Conservation (phyloP, 2,329 filamentous ascomycete species). For the Epicoccum sorghinum region DNA sequence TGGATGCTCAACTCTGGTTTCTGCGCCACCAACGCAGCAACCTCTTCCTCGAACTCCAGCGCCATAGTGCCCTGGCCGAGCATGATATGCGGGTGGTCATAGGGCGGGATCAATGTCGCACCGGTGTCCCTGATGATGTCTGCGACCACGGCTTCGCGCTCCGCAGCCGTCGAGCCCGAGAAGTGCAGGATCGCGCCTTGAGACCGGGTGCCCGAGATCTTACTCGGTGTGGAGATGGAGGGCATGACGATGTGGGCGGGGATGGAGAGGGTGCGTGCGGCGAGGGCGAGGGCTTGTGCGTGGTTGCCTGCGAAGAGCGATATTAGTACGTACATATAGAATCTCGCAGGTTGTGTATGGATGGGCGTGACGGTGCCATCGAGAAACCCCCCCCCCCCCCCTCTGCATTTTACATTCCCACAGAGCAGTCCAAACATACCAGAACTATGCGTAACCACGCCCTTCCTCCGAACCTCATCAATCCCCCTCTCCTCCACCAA, state of each 20-base stretch:
- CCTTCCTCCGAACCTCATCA: constrained; percentile 60
- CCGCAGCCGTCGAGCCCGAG: constrained; percentile 77
- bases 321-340: neutral
- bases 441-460: constrained; percentile 89
- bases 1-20: constrained; percentile 21
- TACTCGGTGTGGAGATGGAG: constrained; percentile 78
- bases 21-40: constrained; percentile 57
- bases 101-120: constrained; percentile 83
- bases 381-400: no score
- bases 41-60: constrained; percentile 81
- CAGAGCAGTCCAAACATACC: constrained; percentile 57
- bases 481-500: constrained; percentile 63
- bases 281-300: constrained; percentile 88
- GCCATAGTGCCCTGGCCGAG: constrained; percentile 91
- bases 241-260: constrained; percentile 94
- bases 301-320: constrained; percentile 73
- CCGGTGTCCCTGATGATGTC: constrained; percentile 73
- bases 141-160: constrained; percentile 79
- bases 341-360: neutral
- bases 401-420: no score
- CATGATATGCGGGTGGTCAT: constrained; percentile 90
- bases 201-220: constrained; percentile 79
- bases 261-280: constrained; percentile 74
- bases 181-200: constrained; percentile 83
- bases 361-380: neutral